phyloP scores from a whole-genome alignment of 495 filamentous ascomycete genomes.

The Halenospora varia region DNA sequence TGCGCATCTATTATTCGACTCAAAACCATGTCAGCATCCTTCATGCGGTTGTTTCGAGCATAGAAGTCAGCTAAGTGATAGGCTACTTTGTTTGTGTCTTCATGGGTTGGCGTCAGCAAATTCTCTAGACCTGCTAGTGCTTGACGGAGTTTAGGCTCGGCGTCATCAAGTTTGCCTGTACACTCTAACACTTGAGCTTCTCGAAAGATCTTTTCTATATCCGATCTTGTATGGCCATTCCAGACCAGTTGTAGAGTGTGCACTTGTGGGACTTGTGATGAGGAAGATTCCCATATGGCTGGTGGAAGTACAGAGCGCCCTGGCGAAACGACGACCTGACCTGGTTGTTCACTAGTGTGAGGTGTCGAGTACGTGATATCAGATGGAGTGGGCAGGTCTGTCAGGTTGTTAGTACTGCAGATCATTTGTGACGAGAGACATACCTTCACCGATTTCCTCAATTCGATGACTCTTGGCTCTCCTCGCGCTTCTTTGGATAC shows the following conservation, averaged over 20 bases:
- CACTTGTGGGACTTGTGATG: background rate
- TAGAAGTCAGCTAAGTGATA: slow-evolving; percentile 2
- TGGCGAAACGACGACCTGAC: too few species aligned
- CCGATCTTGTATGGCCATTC: background rate
- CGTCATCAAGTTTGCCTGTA: background rate
- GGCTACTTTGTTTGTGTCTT: background rate
- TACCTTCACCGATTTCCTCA: background rate
- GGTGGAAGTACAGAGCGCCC: too few species aligned
- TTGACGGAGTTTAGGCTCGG: background rate
- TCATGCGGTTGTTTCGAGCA: background rate
- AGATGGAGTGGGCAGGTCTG: background rate
- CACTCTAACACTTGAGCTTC: background rate
- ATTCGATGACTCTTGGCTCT: background rate
- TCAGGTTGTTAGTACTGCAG: background rate
- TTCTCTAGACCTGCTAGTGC: background rate
- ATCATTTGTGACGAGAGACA: background rate
- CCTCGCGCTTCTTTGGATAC: background rate
- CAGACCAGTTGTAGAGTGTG: background rate
- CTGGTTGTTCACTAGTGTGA: too few species aligned
- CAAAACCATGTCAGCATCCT: background rate
- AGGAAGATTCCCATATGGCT: background rate
- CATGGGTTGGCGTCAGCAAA: slow-evolving; percentile 1
- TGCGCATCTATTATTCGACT: background rate
- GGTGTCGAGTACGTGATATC: background rate
- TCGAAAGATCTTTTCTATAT: background rate